These are phyloP conservation scores for Epichloe gansuensis DNA, from an alignment of 2,329 filamentous ascomycete genomes.

Conservation along the genomic window DNA sequence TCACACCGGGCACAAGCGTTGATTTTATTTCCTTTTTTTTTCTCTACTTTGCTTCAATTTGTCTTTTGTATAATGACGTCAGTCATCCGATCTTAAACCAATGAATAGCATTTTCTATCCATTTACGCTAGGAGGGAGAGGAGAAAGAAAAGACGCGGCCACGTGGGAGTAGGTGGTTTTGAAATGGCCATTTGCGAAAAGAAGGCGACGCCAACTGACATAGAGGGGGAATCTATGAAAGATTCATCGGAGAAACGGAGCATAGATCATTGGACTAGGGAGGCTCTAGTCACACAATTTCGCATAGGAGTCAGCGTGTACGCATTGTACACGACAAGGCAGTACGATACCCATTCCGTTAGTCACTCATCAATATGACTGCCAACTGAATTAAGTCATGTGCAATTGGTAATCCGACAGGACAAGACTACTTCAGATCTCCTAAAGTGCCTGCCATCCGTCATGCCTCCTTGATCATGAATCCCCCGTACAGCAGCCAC, in stretches of 20 bases:
- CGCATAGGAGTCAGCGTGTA: background rate
- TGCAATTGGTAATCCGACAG: background rate
- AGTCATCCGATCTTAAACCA: background rate
- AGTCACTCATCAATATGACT: background rate
- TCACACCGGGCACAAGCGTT: conserved; percentile 4
- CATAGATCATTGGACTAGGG: background rate
- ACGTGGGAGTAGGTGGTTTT: background rate
- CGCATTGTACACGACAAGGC: background rate
- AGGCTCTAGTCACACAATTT: background rate
- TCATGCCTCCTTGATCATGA: too few species aligned
- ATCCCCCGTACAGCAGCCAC: too few species aligned
- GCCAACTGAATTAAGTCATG: background rate
- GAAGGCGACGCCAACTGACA: background rate
- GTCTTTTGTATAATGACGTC: conserved; percentile 6
- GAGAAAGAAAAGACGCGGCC: background rate
- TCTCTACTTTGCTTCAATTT: background rate
- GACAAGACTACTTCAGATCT: too few species aligned
- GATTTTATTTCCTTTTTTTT: conserved; percentile 8
- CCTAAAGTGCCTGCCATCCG: too few species aligned
- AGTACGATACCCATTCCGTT: background rate
- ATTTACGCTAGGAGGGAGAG: background rate
- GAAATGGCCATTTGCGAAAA: background rate
- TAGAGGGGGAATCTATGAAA: background rate
- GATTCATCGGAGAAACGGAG: background rate
- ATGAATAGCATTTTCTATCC: background rate